These are phyloP conservation scores for Lasiodiplodia sp. DNA, from an alignment of 2,329 filamentous ascomycete species.

Conservation along the genomic window DNA sequence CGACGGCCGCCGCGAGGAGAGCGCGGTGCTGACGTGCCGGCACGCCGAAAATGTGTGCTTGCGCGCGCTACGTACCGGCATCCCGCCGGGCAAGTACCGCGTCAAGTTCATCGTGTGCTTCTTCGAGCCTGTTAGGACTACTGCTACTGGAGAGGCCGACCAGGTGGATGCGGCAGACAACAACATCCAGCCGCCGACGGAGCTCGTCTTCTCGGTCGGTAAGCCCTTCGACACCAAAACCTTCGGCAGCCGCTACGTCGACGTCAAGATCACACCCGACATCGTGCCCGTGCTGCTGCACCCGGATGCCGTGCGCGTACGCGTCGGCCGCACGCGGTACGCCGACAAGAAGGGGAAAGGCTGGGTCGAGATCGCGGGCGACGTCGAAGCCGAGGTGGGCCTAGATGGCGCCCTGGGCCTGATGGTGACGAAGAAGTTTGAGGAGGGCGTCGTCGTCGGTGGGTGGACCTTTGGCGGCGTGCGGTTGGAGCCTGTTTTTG, in stretches of 20 bases:
- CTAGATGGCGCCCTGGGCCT: slow-evolving; percentile 48
- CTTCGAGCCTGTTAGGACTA: slow-evolving; percentile 7
- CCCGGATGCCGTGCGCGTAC: slow-evolving; percentile 47
- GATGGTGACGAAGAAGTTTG: slow-evolving; percentile 44
- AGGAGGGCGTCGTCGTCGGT: slow-evolving; percentile 42
- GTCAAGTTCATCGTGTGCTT: slow-evolving; percentile 42
- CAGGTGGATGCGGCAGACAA: slow-evolving; percentile 36
- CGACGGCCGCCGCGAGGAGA: slow-evolving; percentile 45
- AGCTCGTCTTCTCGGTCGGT: slow-evolving; percentile 48
- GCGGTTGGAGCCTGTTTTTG: slow-evolving; percentile 45
- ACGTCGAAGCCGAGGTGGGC: slow-evolving; percentile 46
- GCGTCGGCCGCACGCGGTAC: slow-evolving; percentile 42
- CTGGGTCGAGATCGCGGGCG: slow-evolving; percentile 48
- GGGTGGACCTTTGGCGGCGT: slow-evolving; percentile 51
- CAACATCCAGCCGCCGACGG: slow-evolving; percentile 36
- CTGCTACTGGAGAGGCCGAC: background rate
- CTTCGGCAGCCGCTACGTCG: slow-evolving; percentile 44
- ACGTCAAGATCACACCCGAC: slow-evolving; percentile 49
- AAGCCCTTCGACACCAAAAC: slow-evolving; percentile 44
- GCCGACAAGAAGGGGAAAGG: slow-evolving; percentile 41
- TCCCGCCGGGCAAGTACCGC: slow-evolving; percentile 47
- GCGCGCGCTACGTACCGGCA: slow-evolving; percentile 45
- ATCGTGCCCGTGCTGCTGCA: slow-evolving; percentile 46
- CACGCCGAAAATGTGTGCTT: slow-evolving; percentile 44
- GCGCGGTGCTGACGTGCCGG: slow-evolving; percentile 46